Percentiles rank a stretch among this genome's conserved stretches.
Conservation (phyloP, 495 filamentous ascomycete genomes). For the Viridothelium virens region DNA sequence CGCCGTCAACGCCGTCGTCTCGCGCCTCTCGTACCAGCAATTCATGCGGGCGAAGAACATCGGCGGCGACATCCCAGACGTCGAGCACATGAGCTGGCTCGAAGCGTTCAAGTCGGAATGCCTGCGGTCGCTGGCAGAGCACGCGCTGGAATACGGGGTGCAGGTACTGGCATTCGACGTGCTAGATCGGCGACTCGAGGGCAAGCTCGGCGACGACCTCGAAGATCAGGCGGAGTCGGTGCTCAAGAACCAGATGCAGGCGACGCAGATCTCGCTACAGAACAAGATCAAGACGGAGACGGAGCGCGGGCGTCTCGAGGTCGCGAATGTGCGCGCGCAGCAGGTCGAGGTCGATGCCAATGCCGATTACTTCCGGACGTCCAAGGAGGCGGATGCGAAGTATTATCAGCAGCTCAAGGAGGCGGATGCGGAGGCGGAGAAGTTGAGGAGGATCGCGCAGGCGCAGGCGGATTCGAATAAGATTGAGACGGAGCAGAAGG, state of each 20-base stretch:
- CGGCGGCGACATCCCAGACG: slow-evolving; percentile 3
- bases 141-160: slow-evolving; percentile 6
- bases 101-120: slow-evolving; percentile 9
- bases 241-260: slow-evolving; percentile 7
- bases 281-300: slow-evolving; percentile 8
- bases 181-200: background rate
- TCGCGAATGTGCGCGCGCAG: slow-evolving; percentile 1
- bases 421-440: slow-evolving; percentile 8
- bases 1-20: background rate
- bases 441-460: slow-evolving; percentile 7
- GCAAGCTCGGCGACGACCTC: slow-evolving; percentile 61
- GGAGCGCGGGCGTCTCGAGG: background rate
- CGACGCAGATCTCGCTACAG: slow-evolving; percentile 2
- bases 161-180: slow-evolving; percentile 4
- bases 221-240: slow-evolving; percentile 52
- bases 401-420: slow-evolving; percentile 3
- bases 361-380: background rate
- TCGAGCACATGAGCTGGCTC: slow-evolving; percentile 8
- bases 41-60: slow-evolving; percentile 8
- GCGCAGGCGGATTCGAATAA: slow-evolving; percentile 9
- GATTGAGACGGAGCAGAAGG: slow-evolving; percentile 9
- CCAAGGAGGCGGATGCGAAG: background rate
- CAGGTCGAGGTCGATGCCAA: slow-evolving; percentile 6
- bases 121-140: background rate
- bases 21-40: background rate